Evolutionary conservation across 1,139 yeast species (phyloP).

Genomic region (Zygosaccharomyces sapae): DNA sequence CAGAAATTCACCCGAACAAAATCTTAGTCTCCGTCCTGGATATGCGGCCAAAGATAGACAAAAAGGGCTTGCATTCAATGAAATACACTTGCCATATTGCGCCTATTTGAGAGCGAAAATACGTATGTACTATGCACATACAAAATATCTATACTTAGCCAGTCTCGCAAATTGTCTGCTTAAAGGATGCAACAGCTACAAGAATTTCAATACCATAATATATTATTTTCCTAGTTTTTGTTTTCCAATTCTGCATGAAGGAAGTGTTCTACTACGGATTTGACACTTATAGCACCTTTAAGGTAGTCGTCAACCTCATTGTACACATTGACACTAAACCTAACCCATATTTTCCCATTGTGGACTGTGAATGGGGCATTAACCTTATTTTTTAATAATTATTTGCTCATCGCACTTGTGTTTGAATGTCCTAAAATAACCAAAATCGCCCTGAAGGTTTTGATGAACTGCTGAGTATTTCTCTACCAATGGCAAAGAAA

Average conservation of each 20-base stretch:
- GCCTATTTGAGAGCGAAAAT: no score
- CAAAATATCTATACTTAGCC: no score
- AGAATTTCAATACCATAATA: no score
- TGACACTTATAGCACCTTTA: conserved; percentile 4
- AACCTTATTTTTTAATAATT: conserved; percentile 39
- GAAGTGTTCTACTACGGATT: not conserved
- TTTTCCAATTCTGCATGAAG: not conserved
- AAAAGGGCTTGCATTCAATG: no score
- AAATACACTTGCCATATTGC: no score
- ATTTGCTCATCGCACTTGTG: conserved; percentile 21
- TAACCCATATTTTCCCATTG: conserved; percentile 43
- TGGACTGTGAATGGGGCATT: conserved; percentile 47
- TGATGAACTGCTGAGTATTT: conserved; percentile 14
- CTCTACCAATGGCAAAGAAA: conserved; percentile 18
- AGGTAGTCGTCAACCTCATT: conserved; percentile 53
- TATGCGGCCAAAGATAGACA: no score
- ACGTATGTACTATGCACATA: no score
- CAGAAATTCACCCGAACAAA: no score
- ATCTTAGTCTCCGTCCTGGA: no score
- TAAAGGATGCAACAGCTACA: no score
- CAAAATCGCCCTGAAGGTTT: conserved; percentile 10
- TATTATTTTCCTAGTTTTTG: not conserved
- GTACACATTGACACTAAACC: conserved; percentile 60
- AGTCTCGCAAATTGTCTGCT: no score
- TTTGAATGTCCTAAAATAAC: conserved; percentile 15